These are phyloP conservation scores for Penicillium sp. DNA, from an alignment of 2,329 filamentous ascomycete species.

Conservation along the genomic window DNA sequence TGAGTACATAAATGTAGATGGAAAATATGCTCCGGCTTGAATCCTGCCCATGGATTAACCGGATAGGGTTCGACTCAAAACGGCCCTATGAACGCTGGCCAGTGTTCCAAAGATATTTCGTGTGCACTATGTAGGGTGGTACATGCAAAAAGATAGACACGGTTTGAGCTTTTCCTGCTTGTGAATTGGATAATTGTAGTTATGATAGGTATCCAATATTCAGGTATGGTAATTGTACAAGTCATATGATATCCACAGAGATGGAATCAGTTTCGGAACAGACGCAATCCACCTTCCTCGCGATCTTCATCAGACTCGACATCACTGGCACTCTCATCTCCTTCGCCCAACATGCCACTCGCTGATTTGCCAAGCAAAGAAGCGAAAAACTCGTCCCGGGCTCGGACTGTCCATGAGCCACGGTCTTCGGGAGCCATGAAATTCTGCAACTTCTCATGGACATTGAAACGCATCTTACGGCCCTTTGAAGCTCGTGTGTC, in stretches of 20 bases:
- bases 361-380: conserved; percentile 70
- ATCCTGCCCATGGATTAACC: background rate
- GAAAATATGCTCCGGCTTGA: background rate
- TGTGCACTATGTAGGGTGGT: background rate
- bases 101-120: background rate
- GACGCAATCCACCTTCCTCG: conserved; percentile 42
- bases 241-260: background rate
- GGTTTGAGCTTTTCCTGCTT: background rate
- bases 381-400: conserved; percentile 77
- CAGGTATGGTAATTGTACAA: conserved; percentile 13
- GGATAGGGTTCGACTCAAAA: background rate
- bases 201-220: background rate
- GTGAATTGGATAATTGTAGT: background rate
- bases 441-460: conserved; percentile 96
- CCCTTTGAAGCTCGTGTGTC: conserved; percentile 97
- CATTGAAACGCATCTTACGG: conserved; percentile 88
- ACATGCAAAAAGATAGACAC: background rate
- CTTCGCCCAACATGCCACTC: conserved; percentile 69
- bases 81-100: background rate
- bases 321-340: conserved; percentile 55
- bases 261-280: conserved; percentile 39
- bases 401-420: conserved; percentile 77
- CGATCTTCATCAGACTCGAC: conserved; percentile 39
- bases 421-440: conserved; percentile 95
- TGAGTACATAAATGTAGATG: background rate